These are phyloP conservation scores for Trichoderma citrinoviride DNA, from an alignment of 2,329 filamentous ascomycete species.

Conservation along the genomic window DNA sequence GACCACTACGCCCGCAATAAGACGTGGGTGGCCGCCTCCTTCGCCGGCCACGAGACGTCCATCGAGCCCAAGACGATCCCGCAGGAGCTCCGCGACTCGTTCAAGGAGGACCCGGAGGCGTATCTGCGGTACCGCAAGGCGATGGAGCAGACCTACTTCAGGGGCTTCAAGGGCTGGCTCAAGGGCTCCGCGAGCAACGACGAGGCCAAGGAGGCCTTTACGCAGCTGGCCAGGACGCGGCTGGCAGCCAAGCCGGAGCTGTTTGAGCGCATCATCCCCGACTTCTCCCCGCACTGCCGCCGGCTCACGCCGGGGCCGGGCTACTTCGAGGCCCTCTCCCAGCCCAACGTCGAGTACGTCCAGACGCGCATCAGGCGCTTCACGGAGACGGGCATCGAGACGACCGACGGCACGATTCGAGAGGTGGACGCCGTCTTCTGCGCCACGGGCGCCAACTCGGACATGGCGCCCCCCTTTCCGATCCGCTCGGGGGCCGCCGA, in stretches of 20 bases:
- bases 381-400: conserved; percentile 59
- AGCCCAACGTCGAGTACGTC: conserved; percentile 62
- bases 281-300: conserved; percentile 63
- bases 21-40: conserved; percentile 67
- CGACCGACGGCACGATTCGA: conserved; percentile 53
- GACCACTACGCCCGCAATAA: conserved; percentile 64
- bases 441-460: conserved; percentile 63
- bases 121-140: conserved; percentile 61
- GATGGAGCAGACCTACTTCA: conserved; percentile 61
- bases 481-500: conserved; percentile 55
- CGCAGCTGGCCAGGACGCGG: conserved; percentile 50
- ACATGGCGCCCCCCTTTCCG: conserved; percentile 58
- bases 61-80: conserved; percentile 55
- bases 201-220: conserved; percentile 45
- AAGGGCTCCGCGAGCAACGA: conserved; percentile 51
- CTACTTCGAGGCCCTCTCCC: conserved; percentile 62
- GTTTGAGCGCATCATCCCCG: conserved; percentile 54
- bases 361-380: conserved; percentile 56
- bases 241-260: conserved; percentile 55
- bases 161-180: conserved; percentile 54
- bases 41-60: conserved; percentile 54
- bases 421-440: conserved; percentile 65
- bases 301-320: conserved; percentile 64
- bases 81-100: conserved; percentile 55
- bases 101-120: conserved; percentile 57